Evolutionary conservation across 2,329 filamentous ascomycete genomes (phyloP), one percentile per base, ranked within the genome.

Genomic region (Fusarium domesticum): DNA sequence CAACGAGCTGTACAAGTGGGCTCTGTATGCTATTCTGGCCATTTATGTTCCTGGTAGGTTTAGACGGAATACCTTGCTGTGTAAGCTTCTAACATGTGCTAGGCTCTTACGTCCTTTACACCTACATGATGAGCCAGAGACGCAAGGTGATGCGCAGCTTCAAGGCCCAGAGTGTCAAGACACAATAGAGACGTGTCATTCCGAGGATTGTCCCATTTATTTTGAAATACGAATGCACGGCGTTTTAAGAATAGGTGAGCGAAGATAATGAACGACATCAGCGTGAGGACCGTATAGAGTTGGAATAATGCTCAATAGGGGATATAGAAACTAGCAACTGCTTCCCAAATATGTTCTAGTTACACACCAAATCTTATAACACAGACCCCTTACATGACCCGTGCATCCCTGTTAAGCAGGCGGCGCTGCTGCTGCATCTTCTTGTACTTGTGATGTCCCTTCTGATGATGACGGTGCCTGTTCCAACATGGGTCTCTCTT

Each of bases 101-200:
- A 72, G 85, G 89, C 72, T 62, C 87, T 4, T 95, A 93, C 61
- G 78, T 95, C 43, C 70, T 97, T 45, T 97, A 93, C 65, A 89
- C 87, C 17, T 87, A 98, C 69, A 97, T 98, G 93, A 88, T 97
- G 76, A 76, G 77, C 50, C 93, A 98, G 77, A 78, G 92, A 57
- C 77, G 81, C 55, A 95, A 89, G 77, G 81, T 92, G 42, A 73
- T 89, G 72, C 79, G 81, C 42, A 78, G 76, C 32, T 79, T 83
- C 62, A 80, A 77, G 68, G 58, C 64, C 19, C 60, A 72, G 54
- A 63, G 70, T 37, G 59, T 60, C 36, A 74, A 77, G 63, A 70
- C 70, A 12, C 55, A 59, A 42, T 60, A 50, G 32, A 42, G 23
- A 4, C 4, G 7, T 28, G 4, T 28, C 23, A 4, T 8, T 28